These are phyloP conservation scores for Penicillium riverlandense DNA, from an alignment of 495 filamentous ascomycete genomes.

Conservation along the genomic window DNA sequence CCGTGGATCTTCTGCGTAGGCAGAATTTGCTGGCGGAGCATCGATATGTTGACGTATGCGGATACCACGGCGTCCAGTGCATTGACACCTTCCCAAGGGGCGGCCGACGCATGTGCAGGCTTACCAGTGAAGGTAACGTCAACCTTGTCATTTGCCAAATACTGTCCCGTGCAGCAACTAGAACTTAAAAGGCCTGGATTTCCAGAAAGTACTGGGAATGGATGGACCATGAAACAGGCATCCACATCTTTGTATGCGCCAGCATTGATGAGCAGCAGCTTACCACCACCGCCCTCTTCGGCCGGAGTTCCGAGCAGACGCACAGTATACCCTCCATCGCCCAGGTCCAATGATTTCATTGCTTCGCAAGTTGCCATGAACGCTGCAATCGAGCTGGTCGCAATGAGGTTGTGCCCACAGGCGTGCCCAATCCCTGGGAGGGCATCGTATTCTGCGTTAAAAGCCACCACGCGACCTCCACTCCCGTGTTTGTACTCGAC, in stretches of 20 bases:
- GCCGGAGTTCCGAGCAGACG: constrained; percentile 40
- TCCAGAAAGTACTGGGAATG: constrained; percentile 29
- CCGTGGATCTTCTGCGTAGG: constrained; percentile 38
- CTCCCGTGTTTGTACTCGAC: constrained; percentile 38
- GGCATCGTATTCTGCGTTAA: constrained; percentile 49
- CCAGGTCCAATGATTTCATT: constrained; percentile 8
- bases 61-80: constrained; percentile 57
- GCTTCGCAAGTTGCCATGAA: constrained; percentile 27
- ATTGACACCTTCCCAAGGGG: constrained; percentile 59
- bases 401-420: constrained; percentile 35
- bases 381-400: constrained; percentile 29
- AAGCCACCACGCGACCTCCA: constrained; percentile 8
- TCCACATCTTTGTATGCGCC: constrained; percentile 43
- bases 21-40: constrained; percentile 53
- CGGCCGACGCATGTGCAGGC: constrained; percentile 49
- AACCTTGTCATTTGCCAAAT: constrained; percentile 48
- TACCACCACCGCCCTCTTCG: constrained; percentile 35
- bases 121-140: constrained; percentile 35
- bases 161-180: constrained; percentile 26
- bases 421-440: constrained; percentile 32
- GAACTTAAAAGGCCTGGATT: constrained; percentile 14
- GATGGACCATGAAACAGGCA: constrained; percentile 50
- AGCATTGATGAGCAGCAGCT: constrained; percentile 39
- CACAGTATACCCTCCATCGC: constrained; percentile 10
- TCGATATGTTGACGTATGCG: constrained; percentile 52